Base-by-base conservation (phyloP, 768 basidiomycete genomes). In the Termitomyces sp. region DNA sequence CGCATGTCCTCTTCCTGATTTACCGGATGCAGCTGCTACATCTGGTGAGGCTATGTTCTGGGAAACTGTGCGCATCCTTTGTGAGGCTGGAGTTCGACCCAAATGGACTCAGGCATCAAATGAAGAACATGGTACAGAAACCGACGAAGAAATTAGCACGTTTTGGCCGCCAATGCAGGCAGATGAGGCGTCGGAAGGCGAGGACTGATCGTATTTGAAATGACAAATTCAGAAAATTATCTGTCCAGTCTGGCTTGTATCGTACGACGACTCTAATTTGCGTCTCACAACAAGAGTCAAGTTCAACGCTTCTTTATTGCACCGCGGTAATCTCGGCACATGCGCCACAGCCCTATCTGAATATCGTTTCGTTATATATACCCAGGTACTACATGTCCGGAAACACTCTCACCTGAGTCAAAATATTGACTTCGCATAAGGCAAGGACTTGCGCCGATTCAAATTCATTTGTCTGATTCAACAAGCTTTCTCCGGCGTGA, bases 21-120 rank as follows among this genome's bases (percentile, higher is more conserved):
- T 75, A 16, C 77, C 81, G 12, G 88, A 92, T 64, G 72, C 74
- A 16, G 81, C 84, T 6, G 80, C 86, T 4, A 58, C 63, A 8
- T 69, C 79, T 63, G 90, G 86, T 2, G 85, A 90, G 66, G 63
- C 64, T n/a, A 69, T 77, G 3, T 88, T 85, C 65, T 79, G 80
- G 78, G 73, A 70, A 42, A 77, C 75, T 1, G 63, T 79, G 0
- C 60, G 65, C 58, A 60, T 59, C 2, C 56, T 80, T 13, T 66
- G 66, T 30, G 38, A 50, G 24, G 54, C 51, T 35, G 60, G 57
- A 7, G 20, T 57, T 16, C 51, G 32, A 24, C 52, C 57, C 13
- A 43, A 18, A 47, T 43, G 38, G 56, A 53, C 56, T 49, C 55
- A 62, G 14, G 57, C 57, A 13, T 57, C 59, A 20, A 59, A 32